Base-by-base conservation (phyloP, 257 asterid genomes). In the Salvia splendens region DNA sequence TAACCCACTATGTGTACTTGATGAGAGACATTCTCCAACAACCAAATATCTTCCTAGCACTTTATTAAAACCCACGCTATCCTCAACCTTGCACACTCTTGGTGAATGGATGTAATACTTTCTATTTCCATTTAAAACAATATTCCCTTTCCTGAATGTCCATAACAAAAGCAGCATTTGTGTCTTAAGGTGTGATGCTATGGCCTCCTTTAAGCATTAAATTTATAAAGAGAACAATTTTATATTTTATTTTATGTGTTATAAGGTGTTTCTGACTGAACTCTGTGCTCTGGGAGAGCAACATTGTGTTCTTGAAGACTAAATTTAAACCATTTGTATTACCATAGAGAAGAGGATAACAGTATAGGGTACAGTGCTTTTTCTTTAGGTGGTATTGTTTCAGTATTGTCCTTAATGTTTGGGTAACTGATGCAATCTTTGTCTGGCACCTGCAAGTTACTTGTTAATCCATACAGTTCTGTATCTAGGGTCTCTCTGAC, bases 401-500 rank as follows among this genome's bases (percentile, higher is more conserved):
- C 45, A 15, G 32, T 64, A 33, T 53, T 35, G 36, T 63, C 50
- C 58, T 56, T 70, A 69, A 54, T 71, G 68, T 38, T 69, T 48
- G 14, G 42, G 52, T 16, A 38, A 51, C 32, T 66, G 30, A 4
- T 65, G 67, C 42, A 35, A 12, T 64, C 54, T 55, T 10, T 65
- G 15, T 36, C 43, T 67, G 58, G 36, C 48, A 62, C 43, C 50
- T 61, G 16, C 24, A 62, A 17, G 59, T 55, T 15, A 41, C 53
- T 62, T 46, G 57, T 48, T 38, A 50, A 62, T 68, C 68, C 51
- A 30, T 36, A 59, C 30, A 49, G 59, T 38, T 33, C 38, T 54
- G 42, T 62, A 45, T 51, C 41, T 58, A 47, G 40, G 42, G 68
- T 66, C 64, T 64, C 71, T 53, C 58, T 77, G 54, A 64, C 33